Conservation (phyloP, 2,329 filamentous ascomycete species). For the Aspergillus puulaauensis region DNA sequence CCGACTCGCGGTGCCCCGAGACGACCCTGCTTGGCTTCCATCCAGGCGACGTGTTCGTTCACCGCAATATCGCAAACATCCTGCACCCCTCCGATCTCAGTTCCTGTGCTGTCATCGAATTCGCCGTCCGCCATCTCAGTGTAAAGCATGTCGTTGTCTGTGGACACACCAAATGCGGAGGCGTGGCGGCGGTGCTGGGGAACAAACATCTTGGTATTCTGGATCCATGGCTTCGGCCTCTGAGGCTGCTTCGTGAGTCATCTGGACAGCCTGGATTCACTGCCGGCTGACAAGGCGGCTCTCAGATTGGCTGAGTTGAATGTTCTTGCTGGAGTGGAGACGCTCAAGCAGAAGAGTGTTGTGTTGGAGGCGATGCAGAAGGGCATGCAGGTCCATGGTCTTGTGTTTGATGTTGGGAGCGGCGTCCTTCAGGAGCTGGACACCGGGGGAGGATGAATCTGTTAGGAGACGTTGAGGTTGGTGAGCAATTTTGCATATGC, state of each 20-base stretch:
- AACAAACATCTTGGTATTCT: constrained; percentile 60
- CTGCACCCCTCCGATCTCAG: constrained; percentile 73
- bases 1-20: constrained; percentile 81
- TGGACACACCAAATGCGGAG: constrained; percentile 62
- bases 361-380: constrained; percentile 72
- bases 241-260: constrained; percentile 55
- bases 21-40: constrained; percentile 75
- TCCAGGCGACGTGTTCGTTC: constrained; percentile 82
- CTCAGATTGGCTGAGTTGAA: constrained; percentile 73
- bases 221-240: constrained; percentile 61
- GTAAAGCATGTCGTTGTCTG: constrained; percentile 64
- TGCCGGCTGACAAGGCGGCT: constrained; percentile 51
- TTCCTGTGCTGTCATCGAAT: constrained; percentile 74
- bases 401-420: constrained; percentile 66
- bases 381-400: constrained; percentile 73
- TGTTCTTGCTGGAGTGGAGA: constrained; percentile 66
- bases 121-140: constrained; percentile 70
- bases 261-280: constrained; percentile 48
- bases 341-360: constrained; percentile 66
- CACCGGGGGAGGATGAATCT: constrained; percentile 40
- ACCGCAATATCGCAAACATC: constrained; percentile 89
- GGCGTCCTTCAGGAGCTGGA: constrained; percentile 57
- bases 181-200: constrained; percentile 55
- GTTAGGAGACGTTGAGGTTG: constrained; percentile 32
- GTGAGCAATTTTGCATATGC: neutral